Base-by-base conservation (phyloP, 2,329 filamentous ascomycete species). In the Alternaria sp. region DNA sequence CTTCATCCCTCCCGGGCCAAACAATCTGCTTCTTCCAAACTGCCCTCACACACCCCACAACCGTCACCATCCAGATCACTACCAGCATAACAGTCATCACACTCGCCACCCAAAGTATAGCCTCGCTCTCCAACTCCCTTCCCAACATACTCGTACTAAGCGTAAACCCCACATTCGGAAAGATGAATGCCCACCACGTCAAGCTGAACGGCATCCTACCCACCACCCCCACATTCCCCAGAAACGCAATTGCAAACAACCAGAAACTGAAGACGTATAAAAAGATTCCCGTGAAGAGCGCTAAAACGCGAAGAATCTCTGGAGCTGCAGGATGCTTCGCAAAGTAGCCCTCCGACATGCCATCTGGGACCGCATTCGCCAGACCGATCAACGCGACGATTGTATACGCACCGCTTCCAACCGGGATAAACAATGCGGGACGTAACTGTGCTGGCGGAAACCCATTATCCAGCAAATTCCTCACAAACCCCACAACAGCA, bases 371-470 rank as follows among this genome's bases (percentile, higher is more conserved):
- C 1, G 84, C 83, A 23, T 84, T 81, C 0, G 89, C 85, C 83
- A 92, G 88, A 23, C 89, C 89, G 19, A 93, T 86, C 21, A 92
- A 81, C 0, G 90, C 90, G 4, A 92, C 81, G n/a, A 87, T 87
- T 0, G 90, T 93, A 79, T 91, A 93, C 0, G 88, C 84, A 0
- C 89, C 88, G 1, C 89, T 87, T 0, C 90, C 90, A 8, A 92
- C 90, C 55, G 89, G 89, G 81, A 93, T 92, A 81, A 91, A 93
- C 72, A 93, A 85, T 0, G 86, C 89, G 0, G 90, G 88, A 19
- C 90, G 82, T 54, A 89, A 86, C 67, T 89, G 86, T 4, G 84
- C 81, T 63, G 81, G 76, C 0, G 90, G 90, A 4, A 92, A 82
- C 0, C 90, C 87, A 0, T 83, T 82, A 64, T 88, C 85, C 84